phyloP scores from a whole-genome alignment of 495 filamentous ascomycete species.

The Physcia stellaris region DNA sequence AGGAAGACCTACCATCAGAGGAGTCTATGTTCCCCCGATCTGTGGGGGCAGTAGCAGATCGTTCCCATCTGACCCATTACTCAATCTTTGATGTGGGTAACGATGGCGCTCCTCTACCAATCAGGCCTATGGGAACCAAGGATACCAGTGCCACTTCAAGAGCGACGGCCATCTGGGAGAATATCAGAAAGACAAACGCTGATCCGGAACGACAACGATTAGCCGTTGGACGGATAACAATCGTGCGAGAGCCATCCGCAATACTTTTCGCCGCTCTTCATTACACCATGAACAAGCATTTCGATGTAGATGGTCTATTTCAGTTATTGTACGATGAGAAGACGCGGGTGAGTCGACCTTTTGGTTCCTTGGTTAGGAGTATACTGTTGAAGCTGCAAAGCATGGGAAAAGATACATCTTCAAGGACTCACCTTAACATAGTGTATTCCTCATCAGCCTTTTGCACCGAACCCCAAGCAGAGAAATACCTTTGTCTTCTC shows the following conservation, averaged over 20 bases:
- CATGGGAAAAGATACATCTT: no score
- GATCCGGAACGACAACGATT: constrained; percentile 15
- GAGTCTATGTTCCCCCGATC: constrained; percentile 20
- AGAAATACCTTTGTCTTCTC: constrained; percentile 38
- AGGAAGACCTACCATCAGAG: constrained; percentile 19
- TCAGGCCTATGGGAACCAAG: constrained; percentile 17
- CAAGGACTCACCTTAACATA: no score
- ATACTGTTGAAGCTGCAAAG: no score
- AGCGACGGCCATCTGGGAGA: constrained; percentile 20
- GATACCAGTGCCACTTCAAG: constrained; percentile 17
- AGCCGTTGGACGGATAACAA: constrained; percentile 38
- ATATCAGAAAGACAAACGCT: constrained; percentile 19
- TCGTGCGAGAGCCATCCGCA: constrained; percentile 37
- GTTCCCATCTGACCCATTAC: constrained; percentile 29
- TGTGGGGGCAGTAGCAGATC: constrained; percentile 17
- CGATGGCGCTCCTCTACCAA: constrained; percentile 23
- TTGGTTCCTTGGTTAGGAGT: no score
- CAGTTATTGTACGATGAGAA: constrained; percentile 23
- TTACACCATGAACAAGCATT: constrained; percentile 30
- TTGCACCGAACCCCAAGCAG: constrained; percentile 19
- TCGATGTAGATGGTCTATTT: constrained; percentile 41
- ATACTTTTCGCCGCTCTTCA: constrained; percentile 37
- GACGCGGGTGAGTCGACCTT: constrained; percentile 23
- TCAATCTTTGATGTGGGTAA: constrained; percentile 35
- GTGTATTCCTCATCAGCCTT: constrained; percentile 28